phyloP scores from a whole-genome alignment of 305 asterid species.

The Rubia tinctorum region DNA sequence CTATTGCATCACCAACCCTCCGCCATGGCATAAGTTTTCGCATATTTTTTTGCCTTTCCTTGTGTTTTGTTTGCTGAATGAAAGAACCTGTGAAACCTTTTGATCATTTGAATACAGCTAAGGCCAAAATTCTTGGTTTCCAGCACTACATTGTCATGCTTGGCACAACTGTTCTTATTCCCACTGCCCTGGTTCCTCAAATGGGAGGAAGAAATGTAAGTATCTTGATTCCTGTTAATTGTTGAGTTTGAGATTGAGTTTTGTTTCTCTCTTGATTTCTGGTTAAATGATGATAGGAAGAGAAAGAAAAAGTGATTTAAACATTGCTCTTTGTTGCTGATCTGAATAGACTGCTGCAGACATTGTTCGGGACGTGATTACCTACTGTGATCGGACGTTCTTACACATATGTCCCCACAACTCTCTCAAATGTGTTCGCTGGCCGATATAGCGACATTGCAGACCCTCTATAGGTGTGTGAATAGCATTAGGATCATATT shows the following conservation, averaged over 20 bases:
- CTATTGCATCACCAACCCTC: constrained; percentile 85
- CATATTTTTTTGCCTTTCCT: not conserved
- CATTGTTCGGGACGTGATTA: constrained; percentile 74
- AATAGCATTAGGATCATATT: not conserved
- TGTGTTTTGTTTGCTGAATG: not conserved
- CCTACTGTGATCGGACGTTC: constrained; percentile 91
- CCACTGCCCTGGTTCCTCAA: constrained; percentile 66
- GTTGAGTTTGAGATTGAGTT: not conserved
- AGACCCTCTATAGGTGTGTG: constrained; percentile 64
- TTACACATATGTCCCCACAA: constrained; percentile 79
- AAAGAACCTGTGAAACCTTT: not conserved
- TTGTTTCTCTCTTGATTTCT: not conserved
- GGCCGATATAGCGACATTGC: constrained; percentile 52
- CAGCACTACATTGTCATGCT: constrained; percentile 98
- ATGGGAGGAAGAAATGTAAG: constrained; percentile 92
- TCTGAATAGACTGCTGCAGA: constrained; percentile 66
- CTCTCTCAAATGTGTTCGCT: constrained; percentile 74
- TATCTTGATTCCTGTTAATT: not conserved
- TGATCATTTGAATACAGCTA: constrained; percentile 48
- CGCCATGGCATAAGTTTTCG: constrained; percentile 77
- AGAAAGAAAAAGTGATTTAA: constrained; percentile 78
- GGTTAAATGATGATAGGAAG: constrained; percentile 41
- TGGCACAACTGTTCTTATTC: constrained; percentile 90
- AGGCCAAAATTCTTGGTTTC: constrained; percentile 89
- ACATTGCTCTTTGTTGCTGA: constrained; percentile 91